Conservation (phyloP, 352 stramenopile genomes). For the Pythium rhizo-oryzae region DNA sequence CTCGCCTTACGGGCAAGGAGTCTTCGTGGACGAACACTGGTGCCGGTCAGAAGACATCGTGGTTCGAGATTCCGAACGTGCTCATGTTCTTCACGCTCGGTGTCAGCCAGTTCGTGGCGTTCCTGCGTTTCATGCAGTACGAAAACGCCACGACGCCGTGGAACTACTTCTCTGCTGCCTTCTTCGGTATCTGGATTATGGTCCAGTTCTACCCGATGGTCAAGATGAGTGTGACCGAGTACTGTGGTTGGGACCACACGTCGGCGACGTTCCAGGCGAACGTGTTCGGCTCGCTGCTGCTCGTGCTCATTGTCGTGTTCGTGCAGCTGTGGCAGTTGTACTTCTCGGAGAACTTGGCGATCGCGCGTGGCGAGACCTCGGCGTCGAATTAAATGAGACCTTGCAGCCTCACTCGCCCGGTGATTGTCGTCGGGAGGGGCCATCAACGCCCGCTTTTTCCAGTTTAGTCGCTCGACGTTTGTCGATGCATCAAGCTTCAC, state of each 20-base stretch:
- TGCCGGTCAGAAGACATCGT: slow-evolving; percentile 88
- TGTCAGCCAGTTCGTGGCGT: slow-evolving; percentile 71
- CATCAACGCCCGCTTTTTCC: neutral
- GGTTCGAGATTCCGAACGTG: slow-evolving; percentile 90
- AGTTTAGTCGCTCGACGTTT: neutral
- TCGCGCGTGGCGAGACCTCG: slow-evolving; percentile 48
- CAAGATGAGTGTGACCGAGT: slow-evolving; percentile 91
- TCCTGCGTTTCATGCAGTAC: slow-evolving; percentile 90
- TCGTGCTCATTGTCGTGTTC: slow-evolving; percentile 87
- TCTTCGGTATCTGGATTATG: slow-evolving; percentile 90
- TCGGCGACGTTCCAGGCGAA: slow-evolving; percentile 81
- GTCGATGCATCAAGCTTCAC: neutral
- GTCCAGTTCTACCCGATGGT: slow-evolving; percentile 90
- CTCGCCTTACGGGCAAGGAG: slow-evolving; percentile 82
- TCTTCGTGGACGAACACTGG: slow-evolving; percentile 89
- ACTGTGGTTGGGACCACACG: slow-evolving; percentile 90
- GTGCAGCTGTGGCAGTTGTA: slow-evolving; percentile 90
- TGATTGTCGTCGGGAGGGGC: neutral
- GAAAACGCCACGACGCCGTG: slow-evolving; percentile 87
- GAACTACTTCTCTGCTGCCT: slow-evolving; percentile 90
- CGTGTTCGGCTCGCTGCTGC: slow-evolving; percentile 80
- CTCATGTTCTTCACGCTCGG: slow-evolving; percentile 87
- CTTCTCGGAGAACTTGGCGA: slow-evolving; percentile 69
- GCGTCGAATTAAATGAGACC: neutral
- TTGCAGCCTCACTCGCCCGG: neutral